A percentile compares a stretch with the other conserved stretches of the same genome.
phyloP scores from a whole-genome alignment of 768 basidiomycete species.

The Naematelia aurantialba region DNA sequence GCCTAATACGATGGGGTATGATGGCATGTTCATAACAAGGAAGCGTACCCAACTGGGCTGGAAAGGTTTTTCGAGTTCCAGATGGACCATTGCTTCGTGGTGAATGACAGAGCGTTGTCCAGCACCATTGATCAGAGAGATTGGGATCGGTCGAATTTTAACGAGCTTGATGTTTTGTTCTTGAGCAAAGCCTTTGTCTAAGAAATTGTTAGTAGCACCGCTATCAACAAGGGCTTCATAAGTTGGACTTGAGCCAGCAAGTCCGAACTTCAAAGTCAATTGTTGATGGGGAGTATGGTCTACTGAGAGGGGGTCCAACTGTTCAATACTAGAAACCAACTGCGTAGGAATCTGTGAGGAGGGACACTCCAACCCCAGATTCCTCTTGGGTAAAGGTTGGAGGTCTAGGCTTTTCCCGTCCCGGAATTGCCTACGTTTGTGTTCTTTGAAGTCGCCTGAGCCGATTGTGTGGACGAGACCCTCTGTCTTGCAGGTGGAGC shows the following conservation, averaged over 20 bases:
- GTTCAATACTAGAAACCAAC: no score
- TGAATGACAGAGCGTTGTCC: not conserved
- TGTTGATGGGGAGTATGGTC: not conserved
- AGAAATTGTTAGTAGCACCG: constrained; percentile 18
- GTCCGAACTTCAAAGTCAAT: not conserved
- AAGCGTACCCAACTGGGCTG: not conserved
- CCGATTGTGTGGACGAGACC: not conserved
- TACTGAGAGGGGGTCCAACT: not conserved
- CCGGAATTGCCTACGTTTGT: not conserved
- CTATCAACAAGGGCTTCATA: constrained; percentile 11
- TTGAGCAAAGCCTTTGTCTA: constrained; percentile 8
- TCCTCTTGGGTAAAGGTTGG: not conserved
- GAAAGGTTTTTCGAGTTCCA: not conserved
- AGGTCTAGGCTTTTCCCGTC: constrained; percentile 2
- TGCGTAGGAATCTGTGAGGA: not conserved
- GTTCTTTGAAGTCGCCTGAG: not conserved
- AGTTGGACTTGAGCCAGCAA: not conserved
- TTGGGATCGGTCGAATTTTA: not conserved
- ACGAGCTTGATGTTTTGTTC: constrained; percentile 1
- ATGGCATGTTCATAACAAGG: constrained; percentile 4
- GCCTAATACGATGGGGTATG: constrained; percentile 12
- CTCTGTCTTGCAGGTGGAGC: not conserved
- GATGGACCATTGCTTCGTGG: constrained; percentile 1
- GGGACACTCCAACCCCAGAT: constrained; percentile 2
- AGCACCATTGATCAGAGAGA: not conserved